These are phyloP conservation scores for Euphrasia arctica DNA, from an alignment of 305 asterid species.

Conservation along the genomic window DNA sequence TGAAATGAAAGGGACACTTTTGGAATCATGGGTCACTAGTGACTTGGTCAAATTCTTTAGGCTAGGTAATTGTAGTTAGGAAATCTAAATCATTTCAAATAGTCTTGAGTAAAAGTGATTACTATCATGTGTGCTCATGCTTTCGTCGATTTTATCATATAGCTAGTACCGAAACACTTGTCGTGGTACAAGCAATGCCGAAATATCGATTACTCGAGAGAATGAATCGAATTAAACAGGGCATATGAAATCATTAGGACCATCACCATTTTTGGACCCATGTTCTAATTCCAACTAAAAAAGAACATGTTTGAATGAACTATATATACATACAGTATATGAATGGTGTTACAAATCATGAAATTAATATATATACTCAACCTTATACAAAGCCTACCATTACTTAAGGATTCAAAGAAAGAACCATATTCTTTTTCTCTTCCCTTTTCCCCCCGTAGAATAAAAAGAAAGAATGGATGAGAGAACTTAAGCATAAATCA, in stretches of 20 bases:
- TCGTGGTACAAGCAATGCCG: no score
- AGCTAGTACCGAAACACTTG: no score
- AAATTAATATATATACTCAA: not conserved
- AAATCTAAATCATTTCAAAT: no score
- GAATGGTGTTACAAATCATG: not conserved
- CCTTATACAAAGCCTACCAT: constrained; percentile 18
- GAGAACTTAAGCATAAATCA: constrained; percentile 26
- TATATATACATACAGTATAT: not conserved
- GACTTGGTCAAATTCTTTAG: not conserved
- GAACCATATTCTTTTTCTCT: constrained; percentile 58
- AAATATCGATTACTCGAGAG: no score
- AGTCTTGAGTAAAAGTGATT: no score
- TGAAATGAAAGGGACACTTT: not conserved
- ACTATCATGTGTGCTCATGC: no score
- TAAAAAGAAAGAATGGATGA: constrained; percentile 47
- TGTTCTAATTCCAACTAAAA: constrained; percentile 2
- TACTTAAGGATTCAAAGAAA: constrained; percentile 26
- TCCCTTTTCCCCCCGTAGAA: constrained; percentile 14
- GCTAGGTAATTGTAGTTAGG: not conserved
- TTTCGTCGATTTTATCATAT: no score
- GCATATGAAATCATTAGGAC: not conserved
- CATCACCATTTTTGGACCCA: constrained; percentile 8
- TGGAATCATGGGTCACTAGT: not conserved
- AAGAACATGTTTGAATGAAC: constrained; percentile 9
- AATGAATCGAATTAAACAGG: not conserved